A percentile compares a stretch with the other conserved stretches of the same genome.
These are phyloP conservation scores for Termitomyces heimii DNA, from an alignment of 768 basidiomycete species.

Conservation along the genomic window DNA sequence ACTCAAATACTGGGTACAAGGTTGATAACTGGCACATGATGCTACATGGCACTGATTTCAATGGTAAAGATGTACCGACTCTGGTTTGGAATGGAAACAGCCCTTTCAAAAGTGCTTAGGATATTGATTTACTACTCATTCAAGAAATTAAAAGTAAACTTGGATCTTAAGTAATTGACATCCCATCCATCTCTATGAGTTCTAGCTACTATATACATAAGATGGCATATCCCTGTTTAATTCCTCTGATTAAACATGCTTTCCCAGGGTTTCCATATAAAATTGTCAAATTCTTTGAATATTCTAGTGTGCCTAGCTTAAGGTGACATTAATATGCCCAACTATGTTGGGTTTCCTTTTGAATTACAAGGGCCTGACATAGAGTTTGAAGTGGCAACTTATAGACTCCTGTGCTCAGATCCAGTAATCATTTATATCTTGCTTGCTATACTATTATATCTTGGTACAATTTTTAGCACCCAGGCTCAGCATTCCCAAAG, in stretches of 20 bases:
- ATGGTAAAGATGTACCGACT: neutral
- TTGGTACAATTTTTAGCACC: neutral
- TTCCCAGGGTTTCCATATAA: neutral
- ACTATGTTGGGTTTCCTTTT: neutral
- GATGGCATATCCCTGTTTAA: neutral
- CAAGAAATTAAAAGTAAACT: constrained; percentile 1
- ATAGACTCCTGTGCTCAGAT: neutral
- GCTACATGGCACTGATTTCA: neutral
- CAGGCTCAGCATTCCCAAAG: neutral
- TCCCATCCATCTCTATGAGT: neutral
- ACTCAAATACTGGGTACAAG: neutral
- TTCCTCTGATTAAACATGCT: neutral
- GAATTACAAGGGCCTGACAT: neutral
- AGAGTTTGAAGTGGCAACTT: neutral
- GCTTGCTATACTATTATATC: neutral
- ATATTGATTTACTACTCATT: neutral
- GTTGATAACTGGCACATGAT: neutral
- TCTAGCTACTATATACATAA: neutral
- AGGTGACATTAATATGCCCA: neutral
- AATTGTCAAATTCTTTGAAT: neutral
- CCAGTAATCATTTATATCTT: neutral
- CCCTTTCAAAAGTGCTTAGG: neutral
- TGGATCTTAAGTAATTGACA: neutral
- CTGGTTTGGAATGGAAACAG: neutral
- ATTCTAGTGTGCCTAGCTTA: neutral